phyloP scores from a whole-genome alignment of 106 monocot genomes.

The Platanthera guangdongensis region DNA sequence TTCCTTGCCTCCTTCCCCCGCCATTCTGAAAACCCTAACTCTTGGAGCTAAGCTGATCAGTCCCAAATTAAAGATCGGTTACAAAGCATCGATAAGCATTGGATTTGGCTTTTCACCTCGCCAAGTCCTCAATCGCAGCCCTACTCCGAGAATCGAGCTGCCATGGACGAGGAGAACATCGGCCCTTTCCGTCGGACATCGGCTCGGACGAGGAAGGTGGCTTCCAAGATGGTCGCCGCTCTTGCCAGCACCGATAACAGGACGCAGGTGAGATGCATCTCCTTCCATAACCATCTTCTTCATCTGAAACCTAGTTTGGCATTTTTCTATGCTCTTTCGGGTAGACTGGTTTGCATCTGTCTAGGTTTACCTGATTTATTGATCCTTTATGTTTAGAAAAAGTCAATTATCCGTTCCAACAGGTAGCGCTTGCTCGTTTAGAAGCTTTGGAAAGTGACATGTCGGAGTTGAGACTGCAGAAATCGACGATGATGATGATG shows the following conservation, averaged over 20 bases:
- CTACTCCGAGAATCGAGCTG: neutral
- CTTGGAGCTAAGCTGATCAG: no score
- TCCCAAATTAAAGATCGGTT: neutral
- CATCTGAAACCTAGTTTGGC: no score
- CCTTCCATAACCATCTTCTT: no score
- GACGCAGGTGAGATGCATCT: conserved; percentile 44
- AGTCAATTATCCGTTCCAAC: neutral
- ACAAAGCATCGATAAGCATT: neutral
- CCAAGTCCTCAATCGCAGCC: neutral
- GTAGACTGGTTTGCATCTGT: no score
- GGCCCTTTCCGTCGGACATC: conserved; percentile 75
- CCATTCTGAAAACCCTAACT: no score
- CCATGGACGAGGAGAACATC: conserved; percentile 59
- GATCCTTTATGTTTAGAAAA: neutral
- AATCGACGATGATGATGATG: conserved; percentile 73
- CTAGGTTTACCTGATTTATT: neutral
- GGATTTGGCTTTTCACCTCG: neutral
- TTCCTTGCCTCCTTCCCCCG: no score
- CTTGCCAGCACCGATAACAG: conserved; percentile 90
- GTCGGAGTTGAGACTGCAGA: conserved; percentile 58
- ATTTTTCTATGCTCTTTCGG: no score
- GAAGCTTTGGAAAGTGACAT: conserved; percentile 88
- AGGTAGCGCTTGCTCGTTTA: conserved; percentile 78
- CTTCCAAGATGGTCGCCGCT: conserved; percentile 88
- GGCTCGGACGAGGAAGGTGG: conserved; percentile 63